Percentiles rank a stretch among this genome's conserved stretches.
phyloP scores from a whole-genome alignment of 805 yeast genomes.

The Kodamaea kaohsiungensis region DNA sequence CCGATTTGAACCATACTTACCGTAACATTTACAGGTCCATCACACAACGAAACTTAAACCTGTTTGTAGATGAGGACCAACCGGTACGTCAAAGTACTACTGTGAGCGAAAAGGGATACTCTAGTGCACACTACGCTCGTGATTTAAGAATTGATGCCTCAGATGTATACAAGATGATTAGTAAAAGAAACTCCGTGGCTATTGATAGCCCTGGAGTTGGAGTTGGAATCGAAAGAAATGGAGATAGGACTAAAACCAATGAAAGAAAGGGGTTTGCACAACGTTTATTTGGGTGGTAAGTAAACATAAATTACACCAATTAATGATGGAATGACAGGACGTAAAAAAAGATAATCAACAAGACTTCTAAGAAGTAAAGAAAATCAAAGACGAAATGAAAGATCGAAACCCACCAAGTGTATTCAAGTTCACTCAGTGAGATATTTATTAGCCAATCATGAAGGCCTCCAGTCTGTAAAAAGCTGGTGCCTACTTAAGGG shows the following conservation, averaged over 20 bases:
- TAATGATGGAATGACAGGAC: not conserved
- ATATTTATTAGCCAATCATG: not conserved
- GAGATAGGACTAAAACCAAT: not conserved
- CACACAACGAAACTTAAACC: slow-evolving; percentile 33
- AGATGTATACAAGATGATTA: slow-evolving; percentile 22
- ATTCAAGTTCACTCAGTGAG: not conserved
- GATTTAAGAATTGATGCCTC: slow-evolving; percentile 16
- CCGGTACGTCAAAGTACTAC: slow-evolving; percentile 1
- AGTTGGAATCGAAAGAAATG: not conserved
- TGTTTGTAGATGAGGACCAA: slow-evolving; percentile 13
- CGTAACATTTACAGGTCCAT: slow-evolving; percentile 37
- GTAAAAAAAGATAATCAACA: too few species aligned
- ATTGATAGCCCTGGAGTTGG: not conserved
- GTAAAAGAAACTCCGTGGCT: slow-evolving; percentile 7
- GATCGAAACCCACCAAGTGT: not conserved
- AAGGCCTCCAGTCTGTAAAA: not conserved
- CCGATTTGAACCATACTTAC: slow-evolving; percentile 32
- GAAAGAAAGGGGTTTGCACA: slow-evolving; percentile 22
- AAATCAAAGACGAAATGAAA: not conserved
- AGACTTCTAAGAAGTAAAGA: too few species aligned
- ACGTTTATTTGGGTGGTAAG: slow-evolving; percentile 44
- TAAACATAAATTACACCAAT: slow-evolving; percentile 9
- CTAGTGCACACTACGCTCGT: not conserved
- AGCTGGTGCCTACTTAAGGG: not conserved
- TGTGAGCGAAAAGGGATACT: not conserved